Conservation (phyloP, 768 basidiomycete genomes). For the Pholiota conissans region DNA sequence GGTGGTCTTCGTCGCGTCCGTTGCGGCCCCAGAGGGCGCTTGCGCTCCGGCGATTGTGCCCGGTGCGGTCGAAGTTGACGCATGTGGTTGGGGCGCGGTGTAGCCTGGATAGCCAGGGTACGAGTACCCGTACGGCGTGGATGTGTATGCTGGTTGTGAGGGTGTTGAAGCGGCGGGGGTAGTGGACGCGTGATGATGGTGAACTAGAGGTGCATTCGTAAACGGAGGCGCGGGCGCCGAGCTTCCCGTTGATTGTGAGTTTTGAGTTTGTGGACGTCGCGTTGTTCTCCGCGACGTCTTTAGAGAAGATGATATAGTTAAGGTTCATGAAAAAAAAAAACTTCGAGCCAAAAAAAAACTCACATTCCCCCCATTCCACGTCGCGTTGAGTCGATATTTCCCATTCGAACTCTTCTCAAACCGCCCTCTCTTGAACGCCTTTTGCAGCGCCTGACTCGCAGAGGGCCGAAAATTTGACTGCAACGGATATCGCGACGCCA, state of each 20-base stretch:
- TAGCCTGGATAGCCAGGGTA: constrained; percentile 25
- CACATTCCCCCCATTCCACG: constrained; percentile 83
- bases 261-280: constrained; percentile 70
- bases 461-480: constrained; percentile 90
- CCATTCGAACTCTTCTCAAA: constrained; percentile 74
- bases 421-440: constrained; percentile 79
- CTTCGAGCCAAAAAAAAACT: constrained; percentile 30
- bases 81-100: constrained; percentile 21
- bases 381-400: constrained; percentile 73
- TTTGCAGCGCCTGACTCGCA: constrained; percentile 86
- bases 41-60: constrained; percentile 14
- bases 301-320: background rate
- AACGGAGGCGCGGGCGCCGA: constrained; percentile 50
- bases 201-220: constrained; percentile 54
- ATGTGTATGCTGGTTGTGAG: constrained; percentile 32
- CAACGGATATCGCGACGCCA: constrained; percentile 78
- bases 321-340: background rate
- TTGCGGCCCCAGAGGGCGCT: constrained; percentile 4
- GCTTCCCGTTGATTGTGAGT: constrained; percentile 26
- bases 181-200: constrained; percentile 27
- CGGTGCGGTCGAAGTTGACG: constrained; percentile 20
- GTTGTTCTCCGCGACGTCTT: constrained; percentile 82
- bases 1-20: constrained; percentile 11
- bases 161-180: constrained; percentile 3
- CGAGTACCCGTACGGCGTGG: constrained; percentile 41